Evolutionary conservation across 1,139 yeast species (phyloP).

Genomic region (Chernovozyma aurita): DNA sequence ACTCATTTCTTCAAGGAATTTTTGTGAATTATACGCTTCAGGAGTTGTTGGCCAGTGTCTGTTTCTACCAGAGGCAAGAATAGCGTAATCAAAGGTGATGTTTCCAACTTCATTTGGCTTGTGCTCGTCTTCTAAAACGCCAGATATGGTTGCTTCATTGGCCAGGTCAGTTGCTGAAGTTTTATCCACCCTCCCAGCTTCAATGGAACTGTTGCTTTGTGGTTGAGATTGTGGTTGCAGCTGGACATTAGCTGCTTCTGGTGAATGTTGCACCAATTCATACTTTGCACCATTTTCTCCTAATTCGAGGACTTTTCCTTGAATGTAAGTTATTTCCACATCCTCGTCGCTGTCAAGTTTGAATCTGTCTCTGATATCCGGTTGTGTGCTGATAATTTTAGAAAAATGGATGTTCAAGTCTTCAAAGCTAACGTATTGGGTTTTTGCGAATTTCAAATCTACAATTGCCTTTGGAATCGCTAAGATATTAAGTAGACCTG

Average conservation of each 20-base stretch:
- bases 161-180: neutral
- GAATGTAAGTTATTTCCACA: slow-evolving; percentile 28
- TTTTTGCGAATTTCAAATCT: slow-evolving; percentile 41
- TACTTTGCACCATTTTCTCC: slow-evolving; percentile 23
- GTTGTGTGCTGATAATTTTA: slow-evolving; percentile 20
- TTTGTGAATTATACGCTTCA: slow-evolving; percentile 23
- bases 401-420: slow-evolving; percentile 28
- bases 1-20: slow-evolving; percentile 31
- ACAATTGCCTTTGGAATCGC: slow-evolving; percentile 49
- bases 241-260: no score
- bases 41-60: slow-evolving; percentile 56
- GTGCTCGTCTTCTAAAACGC: slow-evolving; percentile 1
- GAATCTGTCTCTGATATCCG: slow-evolving; percentile 12
- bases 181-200: neutral
- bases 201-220: no score
- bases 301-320: slow-evolving; percentile 35
- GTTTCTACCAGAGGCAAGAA: slow-evolving; percentile 48
- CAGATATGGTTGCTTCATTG: neutral
- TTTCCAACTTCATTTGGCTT: slow-evolving; percentile 12
- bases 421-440: slow-evolving; percentile 35
- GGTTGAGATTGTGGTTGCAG: no score
- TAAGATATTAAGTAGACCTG: slow-evolving; percentile 48
- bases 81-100: slow-evolving; percentile 44
- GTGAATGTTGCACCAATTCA: slow-evolving; percentile 9
- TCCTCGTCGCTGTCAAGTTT: slow-evolving; percentile 10